A percentile compares a stretch with the other conserved stretches of the same genome.
These are phyloP conservation scores for Pisolithus marmoratus DNA, from an alignment of 768 basidiomycete genomes.

Conservation along the genomic window DNA sequence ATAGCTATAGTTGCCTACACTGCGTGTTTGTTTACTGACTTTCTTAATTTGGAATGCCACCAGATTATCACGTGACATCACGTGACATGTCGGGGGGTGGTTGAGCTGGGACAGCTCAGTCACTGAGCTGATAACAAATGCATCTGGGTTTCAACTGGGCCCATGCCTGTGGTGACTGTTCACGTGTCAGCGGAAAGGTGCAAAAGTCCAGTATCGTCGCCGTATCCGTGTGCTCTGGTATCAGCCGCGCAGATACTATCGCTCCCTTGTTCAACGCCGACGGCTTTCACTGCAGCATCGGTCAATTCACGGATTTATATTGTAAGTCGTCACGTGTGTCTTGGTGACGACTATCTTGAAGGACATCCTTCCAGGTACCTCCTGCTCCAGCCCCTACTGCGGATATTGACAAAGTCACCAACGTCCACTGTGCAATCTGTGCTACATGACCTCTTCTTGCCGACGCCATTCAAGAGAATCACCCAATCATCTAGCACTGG, in stretches of 20 bases:
- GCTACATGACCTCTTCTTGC: slow-evolving; percentile 78
- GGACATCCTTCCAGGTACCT: slow-evolving; percentile 48
- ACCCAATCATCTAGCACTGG: slow-evolving; percentile 19
- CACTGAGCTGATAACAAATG: no score
- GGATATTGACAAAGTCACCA: slow-evolving; percentile 67
- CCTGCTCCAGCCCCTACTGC: slow-evolving; percentile 57
- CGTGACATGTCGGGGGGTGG: no score
- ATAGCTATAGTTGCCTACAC: no score
- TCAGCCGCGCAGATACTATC: slow-evolving; percentile 66
- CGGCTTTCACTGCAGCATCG: slow-evolving; percentile 24
- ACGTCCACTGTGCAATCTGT: slow-evolving; percentile 61
- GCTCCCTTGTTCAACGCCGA: slow-evolving; percentile 34
- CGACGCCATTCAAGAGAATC: slow-evolving; percentile 66
- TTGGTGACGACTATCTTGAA: slow-evolving; percentile 3
- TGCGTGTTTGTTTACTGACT: no score
- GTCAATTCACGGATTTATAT: slow-evolving; percentile 39
- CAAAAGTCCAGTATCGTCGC: slow-evolving; percentile 73
- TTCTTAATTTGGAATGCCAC: no score
- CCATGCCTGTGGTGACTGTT: no score
- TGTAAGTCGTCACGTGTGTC: slow-evolving; percentile 36
- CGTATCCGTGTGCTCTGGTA: slow-evolving; percentile 68
- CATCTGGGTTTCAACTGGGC: no score
- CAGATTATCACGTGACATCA: no score
- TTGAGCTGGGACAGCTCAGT: no score
- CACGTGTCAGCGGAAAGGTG: slow-evolving; percentile 35